Base-by-base conservation (phyloP, 2,329 filamentous ascomycete species). In the Penicillium sp. region DNA sequence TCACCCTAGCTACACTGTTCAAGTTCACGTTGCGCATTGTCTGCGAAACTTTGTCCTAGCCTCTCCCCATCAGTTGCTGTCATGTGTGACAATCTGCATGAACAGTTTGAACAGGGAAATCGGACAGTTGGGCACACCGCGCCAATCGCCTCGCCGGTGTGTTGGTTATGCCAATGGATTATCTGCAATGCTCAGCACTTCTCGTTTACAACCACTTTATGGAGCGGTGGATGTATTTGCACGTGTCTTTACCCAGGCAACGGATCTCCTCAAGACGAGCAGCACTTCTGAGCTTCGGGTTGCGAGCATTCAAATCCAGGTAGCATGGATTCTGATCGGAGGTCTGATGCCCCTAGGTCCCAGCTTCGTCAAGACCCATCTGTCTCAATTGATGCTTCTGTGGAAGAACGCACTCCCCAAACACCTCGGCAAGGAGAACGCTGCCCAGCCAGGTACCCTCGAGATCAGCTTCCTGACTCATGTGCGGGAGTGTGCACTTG, bases 391-490 rank as follows among this genome's bases (percentile, higher is more conserved):
- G 22, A 85, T 99, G 54, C 79, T 99, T 9, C 79, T 99, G 7
- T 99, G 94, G 94, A 96, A 96, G 74, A 99, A 97, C 73, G 93
- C 94, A 0, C 81, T 99, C 11, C 93, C 95, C 0, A 96, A 95
- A 68, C 93, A 95, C 6, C 76, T 97, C n/a, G 88, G 91, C 34
- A 95, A 92, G 72, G 93, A 97, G 64, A 95, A 94, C 63, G 90
- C 91, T 49, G 85, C 88, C 0, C 87, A 93, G 60, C 85, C 92
- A 51, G 93, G 89, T 60, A 82, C 91, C 49, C 79, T 97, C 8
- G 95, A 99, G 71, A 86, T 93, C 4, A 96, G 91, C 37, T 99
- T 97, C 69, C 80, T 99, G 16, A 89, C 92, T 0, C 94, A 99
- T 72, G 93, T 99, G 18, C 84, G 94, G 66, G 94, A 99, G 75